Base-by-base conservation (phyloP, 805 yeast species). In the Candida nitratophila region DNA sequence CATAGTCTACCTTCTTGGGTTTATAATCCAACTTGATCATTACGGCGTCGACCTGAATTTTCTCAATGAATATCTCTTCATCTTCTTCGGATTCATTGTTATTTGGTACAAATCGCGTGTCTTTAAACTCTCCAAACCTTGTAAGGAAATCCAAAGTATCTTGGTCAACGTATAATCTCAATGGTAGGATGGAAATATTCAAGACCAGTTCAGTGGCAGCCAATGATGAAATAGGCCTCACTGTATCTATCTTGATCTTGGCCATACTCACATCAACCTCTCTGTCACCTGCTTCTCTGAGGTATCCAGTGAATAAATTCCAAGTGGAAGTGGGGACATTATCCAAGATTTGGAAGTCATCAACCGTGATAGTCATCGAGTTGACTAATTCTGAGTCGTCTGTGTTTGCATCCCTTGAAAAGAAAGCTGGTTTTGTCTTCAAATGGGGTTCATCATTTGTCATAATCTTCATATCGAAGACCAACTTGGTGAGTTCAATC, bases 271-370 rank as follows among this genome's bases (percentile, higher is more conserved):
- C 77, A 0, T 83, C 85, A 21, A 71, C 66, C 50, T 85, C 93
- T 49, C 91, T 66, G 27, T 80, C 87, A 0, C 86, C 88, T 21
- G 80, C 74, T 40, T 77, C 79, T 47, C 79, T 73, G 76, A 84
- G 71, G 50, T 81, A 76, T 1, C 90, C 79, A 27, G 81, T 69
- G 59, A 89, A 81, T 64, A 84, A 85, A 53, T 88, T 86, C 96
- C 97, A 91, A 0, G 95, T 83, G 0, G 97, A 91, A 0, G 89
- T 77, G 1, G 88, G 83, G 2, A 90, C 80, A 55, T 86, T 84
- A 59, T 90, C 97, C 43, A 76, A 65, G 3, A 88, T 68, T 41
- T 76, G 80, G 38, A 86, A 64, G 34, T 79, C 76, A 9, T 71
- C 71, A 3, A 84, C 64, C 14, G 65, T 60, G 2, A 87, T 37